These are phyloP conservation scores for Phyllosticta capitalensis DNA, from an alignment of 2,329 filamentous ascomycete species.

Conservation along the genomic window DNA sequence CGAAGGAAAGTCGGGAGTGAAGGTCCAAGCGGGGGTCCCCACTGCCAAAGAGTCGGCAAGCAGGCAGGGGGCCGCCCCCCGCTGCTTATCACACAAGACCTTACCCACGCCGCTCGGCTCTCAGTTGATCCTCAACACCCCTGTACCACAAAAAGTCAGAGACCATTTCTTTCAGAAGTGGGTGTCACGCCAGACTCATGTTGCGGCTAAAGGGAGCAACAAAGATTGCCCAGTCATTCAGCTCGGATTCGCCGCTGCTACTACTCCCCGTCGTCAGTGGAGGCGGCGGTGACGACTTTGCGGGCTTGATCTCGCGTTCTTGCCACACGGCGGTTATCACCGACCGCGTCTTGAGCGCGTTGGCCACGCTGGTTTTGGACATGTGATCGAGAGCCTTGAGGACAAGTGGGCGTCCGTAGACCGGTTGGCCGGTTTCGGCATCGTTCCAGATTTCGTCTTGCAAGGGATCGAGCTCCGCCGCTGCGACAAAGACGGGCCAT, in stretches of 20 bases:
- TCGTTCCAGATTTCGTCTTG: constrained; percentile 28
- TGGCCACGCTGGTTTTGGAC: constrained; percentile 31
- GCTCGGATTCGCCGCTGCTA: constrained; percentile 1
- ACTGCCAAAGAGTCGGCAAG: neutral
- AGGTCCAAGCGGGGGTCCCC: neutral
- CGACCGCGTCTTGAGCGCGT: constrained; percentile 35
- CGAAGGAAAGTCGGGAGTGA: neutral
- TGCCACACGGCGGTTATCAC: constrained; percentile 42
- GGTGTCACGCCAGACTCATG: constrained; percentile 29
- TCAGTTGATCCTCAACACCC: neutral
- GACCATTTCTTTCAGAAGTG: neutral
- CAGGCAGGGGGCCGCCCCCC: neutral
- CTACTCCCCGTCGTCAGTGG: neutral
- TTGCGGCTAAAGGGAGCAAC: constrained; percentile 34
- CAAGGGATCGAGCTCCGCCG: constrained; percentile 30
- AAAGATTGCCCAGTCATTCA: constrained; percentile 35
- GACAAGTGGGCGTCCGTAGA: constrained; percentile 31
- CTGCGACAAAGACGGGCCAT: constrained; percentile 37
- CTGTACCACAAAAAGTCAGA: neutral
- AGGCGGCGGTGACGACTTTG: constrained; percentile 1
- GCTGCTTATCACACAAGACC: neutral
- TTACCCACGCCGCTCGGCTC: neutral
- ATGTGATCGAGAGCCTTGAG: constrained; percentile 33
- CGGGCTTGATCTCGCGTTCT: constrained; percentile 29
- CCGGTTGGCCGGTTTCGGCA: constrained; percentile 12